Evolutionary conservation across 352 stramenopile genomes (phyloP).

Genomic region (Globisporangium irregulare): DNA sequence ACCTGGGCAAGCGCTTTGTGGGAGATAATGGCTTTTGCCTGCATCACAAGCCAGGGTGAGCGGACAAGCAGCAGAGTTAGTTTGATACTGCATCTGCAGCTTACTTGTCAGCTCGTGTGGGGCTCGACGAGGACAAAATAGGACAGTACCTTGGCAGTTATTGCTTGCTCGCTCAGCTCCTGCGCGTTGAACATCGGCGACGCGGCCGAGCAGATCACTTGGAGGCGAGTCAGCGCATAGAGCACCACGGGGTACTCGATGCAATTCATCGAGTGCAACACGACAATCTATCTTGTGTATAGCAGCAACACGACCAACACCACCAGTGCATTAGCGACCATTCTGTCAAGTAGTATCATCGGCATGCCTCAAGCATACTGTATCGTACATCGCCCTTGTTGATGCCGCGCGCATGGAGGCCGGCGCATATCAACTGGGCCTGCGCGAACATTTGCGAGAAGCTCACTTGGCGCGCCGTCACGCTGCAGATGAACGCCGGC

Average conservation of each 20-base stretch:
- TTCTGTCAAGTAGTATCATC: not conserved
- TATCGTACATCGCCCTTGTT: constrained; percentile 36
- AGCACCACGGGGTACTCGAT: constrained; percentile 50
- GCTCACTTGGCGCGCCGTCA: constrained; percentile 35
- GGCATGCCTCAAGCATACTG: no score
- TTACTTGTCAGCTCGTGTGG: not conserved
- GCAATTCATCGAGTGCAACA: constrained; percentile 56
- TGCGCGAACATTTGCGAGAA: constrained; percentile 28
- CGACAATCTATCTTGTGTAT: constrained; percentile 27
- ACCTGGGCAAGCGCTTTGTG: constrained; percentile 27
- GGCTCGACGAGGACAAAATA: no score
- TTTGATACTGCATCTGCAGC: not conserved
- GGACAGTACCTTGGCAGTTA: constrained; percentile 24
- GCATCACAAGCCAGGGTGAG: no score
- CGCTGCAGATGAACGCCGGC: constrained; percentile 38
- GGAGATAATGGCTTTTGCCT: constrained; percentile 31
- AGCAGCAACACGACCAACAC: not conserved
- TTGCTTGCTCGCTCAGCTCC: constrained; percentile 37
- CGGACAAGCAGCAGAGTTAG: not conserved
- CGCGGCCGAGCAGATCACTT: constrained; percentile 38
- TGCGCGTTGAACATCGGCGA: constrained; percentile 35
- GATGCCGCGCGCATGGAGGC: constrained; percentile 34
- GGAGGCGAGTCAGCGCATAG: constrained; percentile 36
- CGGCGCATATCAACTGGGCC: constrained; percentile 28
- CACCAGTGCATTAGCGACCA: not conserved